Base-by-base conservation (phyloP, 164 flowering plant species). In the Dillenia suffruticosa region DNA sequence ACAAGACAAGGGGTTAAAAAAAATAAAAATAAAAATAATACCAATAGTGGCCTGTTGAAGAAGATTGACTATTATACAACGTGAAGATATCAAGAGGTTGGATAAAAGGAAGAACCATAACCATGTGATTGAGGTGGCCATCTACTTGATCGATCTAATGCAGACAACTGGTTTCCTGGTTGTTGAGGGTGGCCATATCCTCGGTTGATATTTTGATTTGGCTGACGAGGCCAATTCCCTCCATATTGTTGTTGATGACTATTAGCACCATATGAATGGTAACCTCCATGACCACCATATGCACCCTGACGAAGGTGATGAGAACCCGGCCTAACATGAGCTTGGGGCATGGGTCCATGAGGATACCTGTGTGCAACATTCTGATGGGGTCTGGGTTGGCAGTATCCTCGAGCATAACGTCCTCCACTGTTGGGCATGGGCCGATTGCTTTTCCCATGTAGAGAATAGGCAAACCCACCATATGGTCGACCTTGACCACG, bases 131-230 rank as follows among this genome's bases (percentile, higher is more conserved):
- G 71, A 8, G 74, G 76, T 43, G 77, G 82, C 59, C 79, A 54
- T 63, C 81, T 68, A 59, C 63, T 69, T 2, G 47, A 50, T 45
- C 84, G 70, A 26, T 70, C 77, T 44, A 77, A 65, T 11, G 67
- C 67, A 15, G 85, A 58, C 54, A 55, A 84, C 12, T 68, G 71
- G 52, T 84, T 87, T 4, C 71, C 69, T 9, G 58, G 14, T 9
- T 68, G 77, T 54, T 67, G 82, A 49, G 68, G 68, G 16, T 59
- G 76, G 45, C 46, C 50, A 51, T 73, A 68, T 12, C 82, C 81
- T 63, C 79, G 47, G 14, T 70, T 63, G 4, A 9, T 49, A 46
- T 60, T 61, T 9, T 70, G 79, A 60, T 67, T 57, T 17, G 68
- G 63, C 15, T 43, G 72, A 7, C 72, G 71, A 0, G 51, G 61